These are phyloP conservation scores for Boletus rubescentipes DNA, from an alignment of 768 basidiomycete genomes.

Conservation along the genomic window DNA sequence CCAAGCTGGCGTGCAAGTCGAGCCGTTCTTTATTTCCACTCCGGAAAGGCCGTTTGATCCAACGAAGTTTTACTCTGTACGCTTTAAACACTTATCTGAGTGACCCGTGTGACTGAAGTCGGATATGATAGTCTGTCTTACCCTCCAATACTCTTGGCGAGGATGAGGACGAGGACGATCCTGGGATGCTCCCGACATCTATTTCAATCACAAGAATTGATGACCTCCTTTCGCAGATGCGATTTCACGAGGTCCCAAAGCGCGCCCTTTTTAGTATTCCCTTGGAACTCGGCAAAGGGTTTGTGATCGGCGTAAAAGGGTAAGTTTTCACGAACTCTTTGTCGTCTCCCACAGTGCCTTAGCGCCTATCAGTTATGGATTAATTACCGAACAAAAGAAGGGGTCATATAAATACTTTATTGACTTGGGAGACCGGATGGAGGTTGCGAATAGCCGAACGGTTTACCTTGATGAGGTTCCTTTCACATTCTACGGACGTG, in stretches of 20 bases:
- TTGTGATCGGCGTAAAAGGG: constrained; percentile 83
- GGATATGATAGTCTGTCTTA: constrained; percentile 53
- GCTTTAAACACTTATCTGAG: constrained; percentile 20
- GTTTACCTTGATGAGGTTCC: constrained; percentile 70
- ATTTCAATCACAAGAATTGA: constrained; percentile 77
- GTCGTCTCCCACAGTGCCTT: not conserved
- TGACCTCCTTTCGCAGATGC: constrained; percentile 77
- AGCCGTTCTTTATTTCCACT: constrained; percentile 87
- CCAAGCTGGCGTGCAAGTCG: constrained; percentile 74
- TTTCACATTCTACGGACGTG: not conserved
- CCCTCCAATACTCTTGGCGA: constrained; percentile 47
- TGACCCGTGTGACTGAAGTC: constrained; percentile 6
- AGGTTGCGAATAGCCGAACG: constrained; percentile 69
- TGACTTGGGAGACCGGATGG: constrained; percentile 74
- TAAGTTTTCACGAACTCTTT: constrained; percentile 33
- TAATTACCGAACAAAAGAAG: constrained; percentile 87
- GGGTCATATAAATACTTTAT: constrained; percentile 81
- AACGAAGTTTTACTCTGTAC: constrained; percentile 76
- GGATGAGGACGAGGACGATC: constrained; percentile 48
- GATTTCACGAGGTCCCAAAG: constrained; percentile 80
- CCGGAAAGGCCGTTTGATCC: constrained; percentile 66
- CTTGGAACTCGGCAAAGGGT: constrained; percentile 70
- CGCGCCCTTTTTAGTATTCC: constrained; percentile 80
- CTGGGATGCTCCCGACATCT: constrained; percentile 58
- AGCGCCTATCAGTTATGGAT: constrained; percentile 62